These are phyloP conservation scores for Chaetoceros tenuissimus DNA, from an alignment of 108 stramenopile species.

Conservation along the genomic window DNA sequence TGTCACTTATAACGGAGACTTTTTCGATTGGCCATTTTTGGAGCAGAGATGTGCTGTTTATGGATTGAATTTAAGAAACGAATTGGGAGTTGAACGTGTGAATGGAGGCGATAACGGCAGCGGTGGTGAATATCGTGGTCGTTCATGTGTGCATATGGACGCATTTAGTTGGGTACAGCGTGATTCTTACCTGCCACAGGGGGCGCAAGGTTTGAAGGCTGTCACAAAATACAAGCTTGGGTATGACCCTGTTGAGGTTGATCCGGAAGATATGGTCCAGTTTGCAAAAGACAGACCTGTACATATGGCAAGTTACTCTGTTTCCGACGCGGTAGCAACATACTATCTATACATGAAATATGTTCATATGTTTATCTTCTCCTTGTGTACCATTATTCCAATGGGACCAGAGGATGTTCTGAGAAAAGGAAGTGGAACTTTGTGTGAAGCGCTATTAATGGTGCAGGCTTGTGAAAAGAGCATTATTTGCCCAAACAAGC, in stretches of 20 bases:
- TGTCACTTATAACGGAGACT: constrained; percentile 99
- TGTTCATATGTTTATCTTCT: constrained; percentile 98
- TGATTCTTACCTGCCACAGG: constrained; percentile 98
- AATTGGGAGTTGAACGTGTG: constrained; percentile 71
- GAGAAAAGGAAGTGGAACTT: constrained; percentile 92
- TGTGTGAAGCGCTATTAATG: constrained; percentile 97
- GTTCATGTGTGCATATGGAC: constrained; percentile 89
- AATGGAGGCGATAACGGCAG: constrained; percentile 30
- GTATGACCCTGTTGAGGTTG: constrained; percentile 98
- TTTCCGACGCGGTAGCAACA: constrained; percentile 98
- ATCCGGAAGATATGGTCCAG: constrained; percentile 98
- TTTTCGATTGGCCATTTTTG: constrained; percentile 98
- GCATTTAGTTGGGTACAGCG: constrained; percentile 98
- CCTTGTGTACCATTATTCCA: constrained; percentile 98
- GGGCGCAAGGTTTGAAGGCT: constrained; percentile 96
- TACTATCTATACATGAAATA: constrained; percentile 97
- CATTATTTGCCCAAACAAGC: constrained; percentile 98
- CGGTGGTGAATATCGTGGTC: constrained; percentile 62
- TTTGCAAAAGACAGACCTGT: constrained; percentile 86
- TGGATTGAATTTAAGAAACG: constrained; percentile 82
- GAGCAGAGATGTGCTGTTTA: constrained; percentile 71
- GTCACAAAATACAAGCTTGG: constrained; percentile 98
- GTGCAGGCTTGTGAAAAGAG: constrained; percentile 89
- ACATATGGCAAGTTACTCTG: constrained; percentile 98
- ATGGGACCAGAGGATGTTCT: constrained; percentile 97